Evolutionary conservation across 2,329 filamentous ascomycete species (phyloP), one percentile per base, ranked within the genome.

Genomic region (Chaetomium strumarium): DNA sequence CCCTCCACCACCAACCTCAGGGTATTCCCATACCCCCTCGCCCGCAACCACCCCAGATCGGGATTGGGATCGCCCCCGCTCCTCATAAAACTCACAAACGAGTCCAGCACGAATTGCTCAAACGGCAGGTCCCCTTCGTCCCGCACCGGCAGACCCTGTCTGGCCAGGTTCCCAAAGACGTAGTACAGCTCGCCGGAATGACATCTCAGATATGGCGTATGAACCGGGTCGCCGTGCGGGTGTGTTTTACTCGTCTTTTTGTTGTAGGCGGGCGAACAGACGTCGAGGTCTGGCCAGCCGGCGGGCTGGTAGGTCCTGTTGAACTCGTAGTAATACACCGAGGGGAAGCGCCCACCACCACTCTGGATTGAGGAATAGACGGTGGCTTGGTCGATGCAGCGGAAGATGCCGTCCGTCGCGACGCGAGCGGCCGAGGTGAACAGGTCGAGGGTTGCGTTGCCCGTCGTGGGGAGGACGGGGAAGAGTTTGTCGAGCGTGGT

Each of bases 271-370:
- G 58, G 72, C 64, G 65, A 74, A 72, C 75, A 77, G 0, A 75
- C 69, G 40, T 77, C 75, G 2, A 77, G 70, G 17, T 71, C 68
- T 44, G 82, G 80, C 31, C 78, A 81, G 34, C 76, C 75, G 45
- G 74, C 74, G 1, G 73, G 75, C 51, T 73, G 71, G 58, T 78
- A 79, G 0, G 75, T 76, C 41, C 80, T 74, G 55, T 81, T 77
- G 59, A 83, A 78, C 62, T 83, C 77, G 65, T 84, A 84, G 62
- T 75, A 82, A 63, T 78, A 83, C 0, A 79, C 68, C 19, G 69
- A 65, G 29, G 70, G 63, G 60, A 82, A 77, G 0, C 74, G 72
- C 3, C 67, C 65, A 14, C 70, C 66, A 2, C 74, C 78, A n/a
- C n/a, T n/a, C n/a, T n/a, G n/a, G n/a, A n/a, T n/a, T n/a, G n/a